Percentiles rank a stretch among this genome's conserved stretches.
phyloP scores from a whole-genome alignment of 345 rosid species.

The Excoecaria agallocha region DNA sequence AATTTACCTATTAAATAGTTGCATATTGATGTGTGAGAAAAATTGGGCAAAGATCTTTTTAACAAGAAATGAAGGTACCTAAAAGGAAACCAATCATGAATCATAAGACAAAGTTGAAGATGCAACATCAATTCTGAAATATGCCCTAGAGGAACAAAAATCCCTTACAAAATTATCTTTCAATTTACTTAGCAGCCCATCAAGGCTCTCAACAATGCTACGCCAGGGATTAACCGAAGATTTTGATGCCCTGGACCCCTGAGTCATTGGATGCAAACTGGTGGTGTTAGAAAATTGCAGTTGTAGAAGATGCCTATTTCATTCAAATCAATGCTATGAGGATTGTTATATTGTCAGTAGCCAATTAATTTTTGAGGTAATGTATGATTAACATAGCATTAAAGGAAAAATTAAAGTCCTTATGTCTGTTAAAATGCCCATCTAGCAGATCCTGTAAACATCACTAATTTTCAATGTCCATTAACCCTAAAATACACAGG shows the following conservation, averaged over 20 bases:
- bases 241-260: constrained; percentile 25
- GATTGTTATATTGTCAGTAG: neutral
- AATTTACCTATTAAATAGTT: constrained; percentile 87
- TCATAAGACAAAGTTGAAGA: neutral
- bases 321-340: neutral
- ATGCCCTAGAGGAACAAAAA: neutral
- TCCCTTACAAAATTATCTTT: constrained; percentile 71
- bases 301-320: neutral
- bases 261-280: neutral
- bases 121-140: neutral
- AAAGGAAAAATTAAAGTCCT: neutral
- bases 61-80: constrained; percentile 95
- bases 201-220: constrained; percentile 87
- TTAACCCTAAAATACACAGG: neutral
- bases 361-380: neutral
- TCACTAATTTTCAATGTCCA: neutral
- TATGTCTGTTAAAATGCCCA: constrained; percentile 2
- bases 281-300: constrained; percentile 8
- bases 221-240: constrained; percentile 72
- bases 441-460: neutral
- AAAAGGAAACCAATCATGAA: constrained; percentile 3
- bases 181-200: constrained; percentile 62
- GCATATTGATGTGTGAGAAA: constrained; percentile 95
- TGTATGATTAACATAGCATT: neutral
- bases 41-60: constrained; percentile 87